Evolutionary conservation across 2,329 filamentous ascomycete species (phyloP), one percentile per base, ranked within the genome.

Genomic region (Fusarium dimerum): DNA sequence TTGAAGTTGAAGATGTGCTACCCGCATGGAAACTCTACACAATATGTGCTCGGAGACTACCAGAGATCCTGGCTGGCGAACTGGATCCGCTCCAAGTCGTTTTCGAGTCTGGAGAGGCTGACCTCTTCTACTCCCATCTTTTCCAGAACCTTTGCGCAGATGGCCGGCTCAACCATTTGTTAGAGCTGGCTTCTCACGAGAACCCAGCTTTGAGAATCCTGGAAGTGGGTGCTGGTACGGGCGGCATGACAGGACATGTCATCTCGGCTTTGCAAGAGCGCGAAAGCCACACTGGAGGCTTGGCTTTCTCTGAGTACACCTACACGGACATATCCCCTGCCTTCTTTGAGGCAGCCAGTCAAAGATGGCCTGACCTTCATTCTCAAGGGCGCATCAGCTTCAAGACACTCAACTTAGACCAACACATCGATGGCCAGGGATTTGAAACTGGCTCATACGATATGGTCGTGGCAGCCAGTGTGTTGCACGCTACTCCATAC

Each of bases 261-360:
- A 43, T 47, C 6, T 20, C 38, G 1, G 30, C 43, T 39, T 7
- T 54, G 1, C 38, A 54, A 42, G 50, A 44, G 16, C 41, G 45
- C 0, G 42, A 54, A 26, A 52, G 12, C 5, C 43, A 38, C 1
- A 54, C 12, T n/a, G 44, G 49, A 9, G 52, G 43, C 32, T 1
- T 46, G 17, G 43, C 40, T 1, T 71, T 71, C 41, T 49, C 59
- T 0, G 57, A 68, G 15, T 76, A 76, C 54, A 70, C 65, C 0
- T 78, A 68, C 43, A 76, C 74, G 0, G 75, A 78, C 41, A 69
- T 76, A 6, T 76, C 71, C 0, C 51, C 61, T 1, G 61, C 51
- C 1, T 73, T 73, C 56, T 73, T 75, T 32, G 62, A 62, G 13
- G 44, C 50, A 2, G 68, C 68, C 0, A 48, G 55, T 5, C 47